Conservation (phyloP, 805 yeast genomes). For the Pichia manshurica region DNA sequence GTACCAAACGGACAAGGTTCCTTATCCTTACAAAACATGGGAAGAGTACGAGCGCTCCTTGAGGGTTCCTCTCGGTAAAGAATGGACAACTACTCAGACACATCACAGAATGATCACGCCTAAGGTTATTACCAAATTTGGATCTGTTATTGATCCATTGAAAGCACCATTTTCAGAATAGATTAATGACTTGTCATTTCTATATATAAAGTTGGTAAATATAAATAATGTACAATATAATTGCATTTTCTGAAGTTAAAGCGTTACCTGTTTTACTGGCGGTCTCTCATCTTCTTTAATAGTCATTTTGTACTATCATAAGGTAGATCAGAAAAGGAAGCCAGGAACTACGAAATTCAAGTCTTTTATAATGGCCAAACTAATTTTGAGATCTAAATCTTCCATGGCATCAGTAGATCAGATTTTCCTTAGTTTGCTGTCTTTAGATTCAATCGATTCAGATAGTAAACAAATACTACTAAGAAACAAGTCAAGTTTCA, state of each 20-base stretch:
- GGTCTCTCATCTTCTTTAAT: too few relatives aligned
- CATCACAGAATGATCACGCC: conserved; percentile 90
- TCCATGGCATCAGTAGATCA: background rate
- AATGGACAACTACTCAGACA: conserved; percentile 86
- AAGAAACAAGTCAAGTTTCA: conserved; percentile 9
- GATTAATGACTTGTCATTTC: conserved; percentile 10
- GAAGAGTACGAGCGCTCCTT: conserved; percentile 94
- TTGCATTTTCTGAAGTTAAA: background rate
- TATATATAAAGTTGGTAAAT: background rate
- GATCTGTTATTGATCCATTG: conserved; percentile 85
- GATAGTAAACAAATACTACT: background rate
- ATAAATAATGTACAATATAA: background rate
- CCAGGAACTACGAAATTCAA: too few relatives aligned
- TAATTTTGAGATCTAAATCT: background rate
- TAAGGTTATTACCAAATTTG: conserved; percentile 76
- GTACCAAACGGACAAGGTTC: conserved; percentile 85
- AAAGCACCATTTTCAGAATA: conserved; percentile 64
- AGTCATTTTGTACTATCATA: too few relatives aligned
- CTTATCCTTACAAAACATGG: conserved; percentile 87
- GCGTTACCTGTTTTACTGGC: too few relatives aligned
- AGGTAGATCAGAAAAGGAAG: too few relatives aligned
- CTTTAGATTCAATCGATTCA: background rate
- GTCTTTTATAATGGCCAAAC: too few relatives aligned
- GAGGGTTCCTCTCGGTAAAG: conserved; percentile 95
- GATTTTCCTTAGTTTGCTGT: background rate